phyloP scores from a whole-genome alignment of 2,329 filamentous ascomycete genomes.

The Neoarthrinium moseri region DNA sequence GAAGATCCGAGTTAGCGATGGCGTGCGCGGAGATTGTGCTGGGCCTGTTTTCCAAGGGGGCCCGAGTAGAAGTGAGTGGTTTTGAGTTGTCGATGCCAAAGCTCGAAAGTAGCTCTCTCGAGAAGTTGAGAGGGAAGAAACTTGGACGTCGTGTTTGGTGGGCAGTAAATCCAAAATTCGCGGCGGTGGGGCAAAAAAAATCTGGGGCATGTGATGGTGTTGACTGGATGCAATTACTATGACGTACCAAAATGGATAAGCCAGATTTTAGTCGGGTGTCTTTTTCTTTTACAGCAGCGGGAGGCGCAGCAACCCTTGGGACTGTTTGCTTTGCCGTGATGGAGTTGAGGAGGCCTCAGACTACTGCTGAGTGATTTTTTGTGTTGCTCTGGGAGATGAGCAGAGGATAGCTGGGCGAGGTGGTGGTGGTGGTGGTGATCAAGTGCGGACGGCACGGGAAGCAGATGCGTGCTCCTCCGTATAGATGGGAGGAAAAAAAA shows the following conservation, averaged over 20 bases:
- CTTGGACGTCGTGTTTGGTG: neutral
- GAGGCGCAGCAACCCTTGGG: slow-evolving; percentile 4
- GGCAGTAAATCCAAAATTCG: neutral
- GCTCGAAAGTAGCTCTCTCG: slow-evolving; percentile 4
- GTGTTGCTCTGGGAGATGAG: neutral
- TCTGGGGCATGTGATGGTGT: slow-evolving; percentile 8
- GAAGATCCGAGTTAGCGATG: neutral
- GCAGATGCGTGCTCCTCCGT: neutral
- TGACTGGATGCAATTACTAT: neutral
- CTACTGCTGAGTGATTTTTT: slow-evolving; percentile 2
- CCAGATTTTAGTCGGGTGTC: too few species aligned
- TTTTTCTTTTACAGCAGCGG: neutral
- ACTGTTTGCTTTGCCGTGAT: too few species aligned
- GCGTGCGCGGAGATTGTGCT: neutral
- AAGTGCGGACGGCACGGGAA: neutral
- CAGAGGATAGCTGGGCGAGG: neutral
- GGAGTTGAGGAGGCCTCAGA: slow-evolving; percentile 5
- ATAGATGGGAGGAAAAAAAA: neutral
- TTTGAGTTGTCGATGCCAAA: neutral
- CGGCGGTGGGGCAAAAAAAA: slow-evolving; percentile 8
- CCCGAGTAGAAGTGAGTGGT: neutral
- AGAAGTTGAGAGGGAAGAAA: slow-evolving; percentile 5
- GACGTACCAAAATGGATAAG: slow-evolving; percentile 8
- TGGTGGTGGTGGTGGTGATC: neutral
- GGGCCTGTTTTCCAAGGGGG: too few species aligned